Base-by-base conservation (phyloP, 169 alveolate genomes). In the Eimeria praecox region DNA sequence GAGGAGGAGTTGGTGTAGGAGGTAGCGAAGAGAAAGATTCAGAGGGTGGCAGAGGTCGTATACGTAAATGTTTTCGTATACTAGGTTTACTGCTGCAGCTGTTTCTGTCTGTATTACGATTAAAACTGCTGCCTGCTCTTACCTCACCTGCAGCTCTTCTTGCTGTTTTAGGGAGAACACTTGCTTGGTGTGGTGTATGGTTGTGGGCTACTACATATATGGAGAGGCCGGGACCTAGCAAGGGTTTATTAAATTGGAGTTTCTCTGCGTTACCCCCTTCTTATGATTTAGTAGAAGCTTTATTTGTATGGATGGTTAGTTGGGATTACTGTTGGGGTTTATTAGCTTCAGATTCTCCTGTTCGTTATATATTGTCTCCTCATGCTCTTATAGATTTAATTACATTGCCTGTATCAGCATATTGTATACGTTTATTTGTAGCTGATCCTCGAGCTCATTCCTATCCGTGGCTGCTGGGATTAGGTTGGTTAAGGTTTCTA, bases 181-280 rank as follows among this genome's bases (percentile, higher is more conserved):
- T 96, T 95, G 95, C 96, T 56, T 96, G 97, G 97, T 96, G 96
- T n/a, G 95, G 95, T 5, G 97, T 96, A 0, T 96, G 96, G 86
- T 66, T 96, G 24, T 96, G 97, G 97, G 97, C 97, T 18, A 83
- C 97, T 38, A 96, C 97, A 40, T 83, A 22, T 35, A 92, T 92
- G 90, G 90, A 44, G 91, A 73, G 95, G 80, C 92, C 93, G 86
- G 73, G 77, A 38, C 82, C n/a, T n/a, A 56, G n/a, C 54, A 85
- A 89, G 40, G 91, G 90, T 52, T 59, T 86, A 38, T 85, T 94
- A 14, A 91, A 96, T 6, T 96, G 97, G 97, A 49, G n/a, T 27
- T 94, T 96, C 44, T 33, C 54, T 52, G 20, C 27, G 20, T 64
- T 96, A n/a, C 97, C 97, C 20, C 90, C 86, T 30, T 56, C 90